Conservation (phyloP, 2,329 filamentous ascomycete species). For the Penicillium sclerotigenum region DNA sequence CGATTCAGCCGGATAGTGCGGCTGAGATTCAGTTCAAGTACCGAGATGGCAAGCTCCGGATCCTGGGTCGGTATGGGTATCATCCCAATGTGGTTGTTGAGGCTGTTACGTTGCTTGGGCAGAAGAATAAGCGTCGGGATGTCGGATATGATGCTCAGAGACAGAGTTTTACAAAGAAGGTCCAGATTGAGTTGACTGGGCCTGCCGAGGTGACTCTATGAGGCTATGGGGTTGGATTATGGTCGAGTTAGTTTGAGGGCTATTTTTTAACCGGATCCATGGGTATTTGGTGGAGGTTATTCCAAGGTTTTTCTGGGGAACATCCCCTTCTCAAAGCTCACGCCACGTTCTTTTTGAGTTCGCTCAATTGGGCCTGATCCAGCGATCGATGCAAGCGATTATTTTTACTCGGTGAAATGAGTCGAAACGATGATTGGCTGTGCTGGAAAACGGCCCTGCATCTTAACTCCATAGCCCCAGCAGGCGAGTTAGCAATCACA, state of each 20-base stretch:
- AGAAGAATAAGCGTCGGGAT: conserved; percentile 13
- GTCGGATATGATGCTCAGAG: conserved; percentile 15
- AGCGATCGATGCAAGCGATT: neutral
- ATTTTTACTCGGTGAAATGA: neutral
- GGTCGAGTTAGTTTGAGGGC: neutral
- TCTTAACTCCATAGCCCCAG: neutral
- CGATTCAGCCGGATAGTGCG: conserved; percentile 55
- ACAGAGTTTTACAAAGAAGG: conserved; percentile 25
- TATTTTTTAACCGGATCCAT: neutral
- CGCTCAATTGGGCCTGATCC: neutral
- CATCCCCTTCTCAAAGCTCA: neutral
- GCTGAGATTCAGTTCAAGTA: conserved; percentile 61
- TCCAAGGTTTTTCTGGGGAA: neutral
- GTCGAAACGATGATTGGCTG: neutral
- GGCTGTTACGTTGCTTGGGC: conserved; percentile 34
- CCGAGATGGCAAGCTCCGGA: conserved; percentile 43
- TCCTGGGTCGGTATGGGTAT: conserved; percentile 31
- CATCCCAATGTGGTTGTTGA: conserved; percentile 31
- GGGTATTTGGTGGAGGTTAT: neutral
- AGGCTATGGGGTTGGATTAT: neutral
- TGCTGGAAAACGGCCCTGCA: neutral
- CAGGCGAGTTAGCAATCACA: neutral
- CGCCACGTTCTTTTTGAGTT: neutral
- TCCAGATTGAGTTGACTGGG: conserved; percentile 23
- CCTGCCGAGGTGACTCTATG: conserved; percentile 18